These are phyloP conservation scores for Podila clonocystis DNA, from an alignment of 192 early-diverging fungal genomes.

Conservation along the genomic window DNA sequence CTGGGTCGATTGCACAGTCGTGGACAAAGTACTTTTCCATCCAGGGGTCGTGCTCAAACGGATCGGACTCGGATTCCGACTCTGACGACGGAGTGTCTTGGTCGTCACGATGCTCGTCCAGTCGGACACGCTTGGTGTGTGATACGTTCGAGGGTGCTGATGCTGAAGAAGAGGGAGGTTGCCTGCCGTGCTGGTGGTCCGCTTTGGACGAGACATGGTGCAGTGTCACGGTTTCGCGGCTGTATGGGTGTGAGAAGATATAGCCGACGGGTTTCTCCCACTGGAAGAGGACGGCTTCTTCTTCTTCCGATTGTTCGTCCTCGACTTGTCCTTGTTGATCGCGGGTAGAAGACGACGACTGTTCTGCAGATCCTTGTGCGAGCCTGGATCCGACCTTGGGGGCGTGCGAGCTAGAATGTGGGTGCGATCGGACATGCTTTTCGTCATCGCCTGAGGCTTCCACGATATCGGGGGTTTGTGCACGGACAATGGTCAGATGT, in stretches of 20 bases:
- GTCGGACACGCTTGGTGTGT: not conserved
- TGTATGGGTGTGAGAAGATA: constrained; percentile 39
- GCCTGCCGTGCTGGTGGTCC: not conserved
- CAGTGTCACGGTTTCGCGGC: constrained; percentile 22
- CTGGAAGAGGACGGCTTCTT: constrained; percentile 34
- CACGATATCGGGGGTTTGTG: constrained; percentile 30
- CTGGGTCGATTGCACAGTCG: constrained; percentile 45
- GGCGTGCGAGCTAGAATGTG: not conserved
- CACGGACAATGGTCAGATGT: constrained; percentile 15
- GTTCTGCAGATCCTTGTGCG: not conserved
- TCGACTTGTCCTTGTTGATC: not conserved
- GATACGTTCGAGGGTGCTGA: not conserved
- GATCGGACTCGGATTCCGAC: constrained; percentile 7
- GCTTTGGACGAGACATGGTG: constrained; percentile 17
- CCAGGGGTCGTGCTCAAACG: constrained; percentile 24
- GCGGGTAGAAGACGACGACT: no score
- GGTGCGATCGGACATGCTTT: not conserved
- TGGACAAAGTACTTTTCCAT: constrained; percentile 50
- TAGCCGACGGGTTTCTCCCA: constrained; percentile 49
- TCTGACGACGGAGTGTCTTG: no score
- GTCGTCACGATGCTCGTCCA: not conserved
- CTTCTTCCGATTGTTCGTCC: constrained; percentile 5
- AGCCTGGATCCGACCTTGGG: not conserved
- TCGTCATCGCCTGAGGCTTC: constrained; percentile 14
- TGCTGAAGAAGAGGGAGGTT: not conserved